Evolutionary conservation across 352 stramenopile genomes (phyloP), one percentile per base, ranked within the genome.

Genomic region (Pythium phragmiticola): DNA sequence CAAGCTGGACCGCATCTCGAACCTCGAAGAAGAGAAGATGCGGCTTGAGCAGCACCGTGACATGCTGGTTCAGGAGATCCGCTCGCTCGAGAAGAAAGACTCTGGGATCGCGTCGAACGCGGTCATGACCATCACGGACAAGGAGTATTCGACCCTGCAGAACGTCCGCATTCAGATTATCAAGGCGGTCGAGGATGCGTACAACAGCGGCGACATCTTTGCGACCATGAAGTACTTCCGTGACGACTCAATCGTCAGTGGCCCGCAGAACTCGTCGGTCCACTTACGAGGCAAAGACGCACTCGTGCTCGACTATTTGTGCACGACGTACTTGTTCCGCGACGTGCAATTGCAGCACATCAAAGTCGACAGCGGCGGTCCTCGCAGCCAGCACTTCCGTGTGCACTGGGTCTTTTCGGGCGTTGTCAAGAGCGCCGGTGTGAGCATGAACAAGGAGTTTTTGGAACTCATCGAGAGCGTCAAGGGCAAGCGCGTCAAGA

Each of bases 391-490:
- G 70, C 86, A 94, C 63, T 92, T 94, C 60, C 86, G 86, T 53
- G 84, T 94, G 34, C 85, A 94, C 73, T 94, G 86, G 86, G 73
- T 85, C 30, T 84, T 94, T 46, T 84, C 80, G 13, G 86, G 86
- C 60, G 75, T 75, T 14, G 72, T 94, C 23, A 91, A 93, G 63
- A 87, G 77, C 51, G 76, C 82, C 12, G 86, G 84, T 45, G 80
- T 89, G 55, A 92, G 84, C 67, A 91, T 92, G 82, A 93, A 92
- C 76, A 92, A 92, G 66, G 86, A 94, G 68, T 94, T 94, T 48
- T 64, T 92, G 12, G 84, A 94, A 51, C 75, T 94, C 21, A 93
- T 94, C 47, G 78, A 90, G 65, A 92, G 84, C 45, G 86, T 94
- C 46, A 86, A 89, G 67, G 82, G 82, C 51, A 81, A 77, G 47